Conservation (phyloP, 2,329 filamentous ascomycete species). For the Onygena corvina region DNA sequence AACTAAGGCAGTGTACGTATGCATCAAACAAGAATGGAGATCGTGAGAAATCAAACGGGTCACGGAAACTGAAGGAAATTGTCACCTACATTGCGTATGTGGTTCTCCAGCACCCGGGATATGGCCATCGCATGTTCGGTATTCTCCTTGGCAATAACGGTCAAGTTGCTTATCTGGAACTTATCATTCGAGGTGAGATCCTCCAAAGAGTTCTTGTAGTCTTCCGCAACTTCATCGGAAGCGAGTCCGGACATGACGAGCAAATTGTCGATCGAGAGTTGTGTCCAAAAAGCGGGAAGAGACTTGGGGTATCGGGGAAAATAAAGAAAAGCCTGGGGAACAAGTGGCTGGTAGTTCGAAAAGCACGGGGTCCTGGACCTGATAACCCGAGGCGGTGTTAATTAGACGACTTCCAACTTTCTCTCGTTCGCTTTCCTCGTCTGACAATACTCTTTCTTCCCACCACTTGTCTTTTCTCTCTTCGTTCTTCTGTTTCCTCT, state of each 20-base stretch:
- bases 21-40: neutral
- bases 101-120: slow-evolving; percentile 76
- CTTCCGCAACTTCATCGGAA: slow-evolving; percentile 80
- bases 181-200: slow-evolving; percentile 83
- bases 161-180: slow-evolving; percentile 93
- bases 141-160: slow-evolving; percentile 93
- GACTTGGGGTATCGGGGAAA: slow-evolving; percentile 19
- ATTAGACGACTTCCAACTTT: slow-evolving; percentile 6
- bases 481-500: slow-evolving; percentile 15
- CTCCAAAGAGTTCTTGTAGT: slow-evolving; percentile 86
- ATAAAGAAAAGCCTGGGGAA: slow-evolving; percentile 28
- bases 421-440: slow-evolving; percentile 11
- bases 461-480: slow-evolving; percentile 17
- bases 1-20: slow-evolving; percentile 9
- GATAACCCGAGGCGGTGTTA: no score
- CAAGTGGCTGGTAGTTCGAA: neutral
- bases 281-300: neutral
- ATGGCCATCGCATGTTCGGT: slow-evolving; percentile 92
- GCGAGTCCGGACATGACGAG: slow-evolving; percentile 47
- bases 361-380: neutral
- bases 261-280: slow-evolving; percentile 10
- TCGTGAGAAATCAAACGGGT: neutral
- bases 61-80: slow-evolving; percentile 11
- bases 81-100: slow-evolving; percentile 80
- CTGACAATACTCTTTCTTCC: slow-evolving; percentile 13